A percentile compares a stretch with the other conserved stretches of the same genome.
phyloP scores from a whole-genome alignment of 1,139 yeast genomes.

The Saccharomyces hybrid region DNA sequence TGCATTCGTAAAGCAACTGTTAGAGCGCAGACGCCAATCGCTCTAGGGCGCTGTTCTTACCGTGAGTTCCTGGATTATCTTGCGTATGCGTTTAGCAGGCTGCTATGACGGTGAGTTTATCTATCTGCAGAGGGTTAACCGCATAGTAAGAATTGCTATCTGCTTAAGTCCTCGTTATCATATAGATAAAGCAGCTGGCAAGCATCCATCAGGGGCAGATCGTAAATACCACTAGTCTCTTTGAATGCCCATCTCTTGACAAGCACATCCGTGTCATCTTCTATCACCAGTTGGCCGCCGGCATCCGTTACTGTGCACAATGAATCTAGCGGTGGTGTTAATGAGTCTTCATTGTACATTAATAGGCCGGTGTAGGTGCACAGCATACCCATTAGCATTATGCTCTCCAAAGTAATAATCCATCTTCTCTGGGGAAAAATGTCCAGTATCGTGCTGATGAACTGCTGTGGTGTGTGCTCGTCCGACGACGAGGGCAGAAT shows the following conservation, averaged over 20 bases:
- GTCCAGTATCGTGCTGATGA: slow-evolving; percentile 14
- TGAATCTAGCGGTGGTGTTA: slow-evolving; percentile 53
- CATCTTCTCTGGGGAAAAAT: slow-evolving; percentile 23
- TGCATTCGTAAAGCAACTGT: not conserved
- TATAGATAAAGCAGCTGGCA: slow-evolving; percentile 49
- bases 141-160: not conserved
- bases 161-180: not conserved
- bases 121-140: not conserved
- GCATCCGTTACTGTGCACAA: slow-evolving; percentile 65
- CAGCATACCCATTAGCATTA: slow-evolving; percentile 51
- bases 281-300: slow-evolving; percentile 40
- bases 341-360: slow-evolving; percentile 64
- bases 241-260: slow-evolving; percentile 35
- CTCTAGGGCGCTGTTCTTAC: not conserved
- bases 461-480: slow-evolving; percentile 5
- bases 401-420: slow-evolving; percentile 21
- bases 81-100: not conserved
- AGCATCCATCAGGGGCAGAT: slow-evolving; percentile 61
- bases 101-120: not conserved
- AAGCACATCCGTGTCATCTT: slow-evolving; percentile 32
- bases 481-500: slow-evolving; percentile 14
- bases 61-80: not conserved
- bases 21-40: not conserved
- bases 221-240: slow-evolving; percentile 70
- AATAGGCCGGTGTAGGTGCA: slow-evolving; percentile 65